phyloP scores from a whole-genome alignment of 495 filamentous ascomycete genomes.

The Amorphotheca resinae region DNA sequence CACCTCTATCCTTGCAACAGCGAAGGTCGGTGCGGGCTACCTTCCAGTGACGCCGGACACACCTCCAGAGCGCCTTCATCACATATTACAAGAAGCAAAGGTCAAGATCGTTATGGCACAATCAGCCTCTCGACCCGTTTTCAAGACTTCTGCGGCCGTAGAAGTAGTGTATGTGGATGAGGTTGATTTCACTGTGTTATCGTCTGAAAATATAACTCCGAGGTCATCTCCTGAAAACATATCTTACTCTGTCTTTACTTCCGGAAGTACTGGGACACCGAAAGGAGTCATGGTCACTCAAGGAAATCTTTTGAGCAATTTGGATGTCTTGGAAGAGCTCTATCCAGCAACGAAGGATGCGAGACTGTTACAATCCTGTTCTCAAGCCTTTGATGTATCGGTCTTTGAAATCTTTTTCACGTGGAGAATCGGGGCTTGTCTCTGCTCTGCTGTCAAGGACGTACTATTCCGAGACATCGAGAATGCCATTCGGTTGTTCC shows the following conservation, averaged over 20 bases:
- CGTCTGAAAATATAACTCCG: constrained; percentile 18
- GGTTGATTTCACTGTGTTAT: constrained; percentile 4
- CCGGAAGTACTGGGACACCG: constrained; percentile 39
- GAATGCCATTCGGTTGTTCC: constrained; percentile 38
- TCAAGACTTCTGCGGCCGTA: constrained; percentile 3
- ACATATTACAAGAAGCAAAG: constrained; percentile 41
- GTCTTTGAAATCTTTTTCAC: constrained; percentile 75
- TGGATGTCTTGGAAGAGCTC: constrained; percentile 42
- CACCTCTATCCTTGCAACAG: constrained; percentile 52
- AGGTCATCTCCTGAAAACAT: constrained; percentile 20
- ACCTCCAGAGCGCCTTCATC: constrained; percentile 38
- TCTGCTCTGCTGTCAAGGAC: constrained; percentile 57
- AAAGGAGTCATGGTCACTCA: constrained; percentile 63
- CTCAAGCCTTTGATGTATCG: constrained; percentile 63
- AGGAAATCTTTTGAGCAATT: constrained; percentile 53
- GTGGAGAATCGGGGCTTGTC: constrained; percentile 58
- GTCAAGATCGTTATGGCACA: constrained; percentile 26
- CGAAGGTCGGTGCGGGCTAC: constrained; percentile 65
- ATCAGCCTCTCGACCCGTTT: constrained; percentile 5
- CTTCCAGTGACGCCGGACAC: constrained; percentile 56
- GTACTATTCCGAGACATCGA: constrained; percentile 52
- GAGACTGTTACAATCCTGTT: constrained; percentile 57
- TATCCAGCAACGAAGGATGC: constrained; percentile 40
- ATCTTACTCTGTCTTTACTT: constrained; percentile 28
- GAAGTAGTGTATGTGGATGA: constrained; percentile 16